phyloP scores from a whole-genome alignment of 1,139 yeast genomes.

The Tardiomyces digboiensis region DNA sequence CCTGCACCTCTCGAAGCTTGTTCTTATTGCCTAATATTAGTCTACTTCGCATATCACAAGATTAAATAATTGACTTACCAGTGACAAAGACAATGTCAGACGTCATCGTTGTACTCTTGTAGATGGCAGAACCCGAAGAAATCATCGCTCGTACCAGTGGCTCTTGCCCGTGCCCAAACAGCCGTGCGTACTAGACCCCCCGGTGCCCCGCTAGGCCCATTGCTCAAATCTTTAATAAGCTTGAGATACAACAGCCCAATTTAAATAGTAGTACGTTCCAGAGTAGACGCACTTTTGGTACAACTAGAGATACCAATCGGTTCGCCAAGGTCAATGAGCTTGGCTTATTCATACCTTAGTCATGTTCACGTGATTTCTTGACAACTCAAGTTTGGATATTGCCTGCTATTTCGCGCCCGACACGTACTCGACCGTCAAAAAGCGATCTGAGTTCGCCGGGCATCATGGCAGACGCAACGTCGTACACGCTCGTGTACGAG shows the following conservation, averaged over 20 bases:
- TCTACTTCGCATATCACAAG: slow-evolving; percentile 2
- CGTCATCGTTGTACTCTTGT: slow-evolving; percentile 2
- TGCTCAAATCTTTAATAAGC: too few species aligned
- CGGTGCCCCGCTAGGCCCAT: too few species aligned
- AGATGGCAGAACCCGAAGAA: too few species aligned
- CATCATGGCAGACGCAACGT: slow-evolving; percentile 24
- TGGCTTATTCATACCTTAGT: neutral
- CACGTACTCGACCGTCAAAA: neutral
- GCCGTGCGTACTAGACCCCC: too few species aligned
- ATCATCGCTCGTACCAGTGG: too few species aligned
- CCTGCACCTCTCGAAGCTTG: slow-evolving; percentile 75
- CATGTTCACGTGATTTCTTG: neutral
- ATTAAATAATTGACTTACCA: slow-evolving; percentile 4
- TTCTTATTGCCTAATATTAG: slow-evolving; percentile 64
- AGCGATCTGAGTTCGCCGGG: slow-evolving; percentile 3
- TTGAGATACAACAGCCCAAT: too few species aligned
- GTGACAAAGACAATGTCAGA: slow-evolving; percentile 11
- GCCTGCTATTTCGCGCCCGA: too few species aligned
- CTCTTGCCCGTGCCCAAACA: too few species aligned
- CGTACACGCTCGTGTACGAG: slow-evolving; percentile 28
- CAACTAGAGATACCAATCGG: too few species aligned
- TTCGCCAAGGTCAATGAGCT: too few species aligned
- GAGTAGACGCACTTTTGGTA: too few species aligned
- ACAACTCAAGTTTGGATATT: neutral
- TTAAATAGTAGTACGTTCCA: too few species aligned